Percentiles rank a stretch among this genome's conserved stretches.
phyloP scores from a whole-genome alignment of 2,329 filamentous ascomycete genomes.

The Ceratocystis huliohia region DNA sequence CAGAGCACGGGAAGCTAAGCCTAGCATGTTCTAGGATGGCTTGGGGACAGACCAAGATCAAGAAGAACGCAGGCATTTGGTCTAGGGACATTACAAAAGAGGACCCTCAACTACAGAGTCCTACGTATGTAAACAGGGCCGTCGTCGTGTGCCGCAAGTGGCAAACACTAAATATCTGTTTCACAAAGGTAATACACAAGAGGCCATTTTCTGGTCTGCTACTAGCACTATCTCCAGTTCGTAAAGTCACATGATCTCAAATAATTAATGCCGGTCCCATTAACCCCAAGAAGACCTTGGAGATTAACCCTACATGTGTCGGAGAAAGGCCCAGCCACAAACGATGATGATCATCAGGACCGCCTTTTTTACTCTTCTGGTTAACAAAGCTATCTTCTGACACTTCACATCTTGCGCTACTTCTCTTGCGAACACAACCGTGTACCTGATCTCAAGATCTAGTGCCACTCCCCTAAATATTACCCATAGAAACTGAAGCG shows the following conservation, averaged over 20 bases:
- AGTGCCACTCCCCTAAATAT: not conserved
- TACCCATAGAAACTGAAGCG: not conserved
- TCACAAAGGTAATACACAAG: not conserved
- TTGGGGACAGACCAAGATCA: too few relatives aligned
- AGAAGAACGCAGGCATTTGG: too few relatives aligned
- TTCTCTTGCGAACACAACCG: not conserved
- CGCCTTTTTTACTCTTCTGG: not conserved
- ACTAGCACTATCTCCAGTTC: not conserved
- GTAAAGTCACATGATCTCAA: not conserved
- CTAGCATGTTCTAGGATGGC: not conserved
- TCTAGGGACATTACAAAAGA: too few relatives aligned
- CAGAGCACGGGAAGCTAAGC: not conserved
- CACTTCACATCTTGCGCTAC: not conserved
- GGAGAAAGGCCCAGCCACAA: not conserved
- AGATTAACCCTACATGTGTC: not conserved
- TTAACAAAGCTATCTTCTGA: too few relatives aligned
- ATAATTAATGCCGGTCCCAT: not conserved
- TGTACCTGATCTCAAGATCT: not conserved
- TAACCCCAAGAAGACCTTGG: not conserved
- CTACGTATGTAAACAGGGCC: too few relatives aligned
- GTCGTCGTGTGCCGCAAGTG: not conserved
- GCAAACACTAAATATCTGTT: not conserved
- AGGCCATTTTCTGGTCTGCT: not conserved
- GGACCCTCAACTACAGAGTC: too few relatives aligned
- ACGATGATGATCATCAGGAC: not conserved